Evolutionary conservation across 2,329 filamentous ascomycete species (phyloP), one percentile per base, ranked within the genome.

Genomic region (Scleromitrula shiraiana): DNA sequence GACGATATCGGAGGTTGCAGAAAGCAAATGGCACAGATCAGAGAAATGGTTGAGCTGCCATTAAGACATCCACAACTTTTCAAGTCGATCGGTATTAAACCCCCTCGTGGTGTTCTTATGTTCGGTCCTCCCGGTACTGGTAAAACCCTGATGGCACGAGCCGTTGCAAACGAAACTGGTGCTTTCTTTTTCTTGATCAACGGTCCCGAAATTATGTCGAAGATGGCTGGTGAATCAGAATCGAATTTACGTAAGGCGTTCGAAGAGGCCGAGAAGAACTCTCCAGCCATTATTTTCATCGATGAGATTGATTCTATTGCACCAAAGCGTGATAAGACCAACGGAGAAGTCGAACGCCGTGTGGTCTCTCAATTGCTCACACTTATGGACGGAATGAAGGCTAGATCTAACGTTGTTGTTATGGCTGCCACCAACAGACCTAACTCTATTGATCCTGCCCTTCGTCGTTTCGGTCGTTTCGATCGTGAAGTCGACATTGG

Each of bases 31-130:
- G 93, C 93, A 55, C 93, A 98, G 76, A 95, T 98, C 62, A 88
- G 93, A 67, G 93, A 98, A 70, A 83, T 98, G 77, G 93, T 98
- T 57, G 93, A 98, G 77, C 77, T 98, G 59, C 93, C 93, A 53
- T 80, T 98, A 53, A 84, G 93, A 64, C 93, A 98, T 71, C 93
- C 93, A 52, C 93, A 97, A 70, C 85, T 98, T 42, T 98, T 98
- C 85, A 98, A 97, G 78, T 97, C 91, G 33, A 97, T 98, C 65
- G 93, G 93, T 81, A 96, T 98, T 75, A 98, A 98, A 80, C 93
- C 93, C 48, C 93, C 93, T 38, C 89, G 93, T 64, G 93, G 93
- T 82, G 95, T 97, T 64, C 80, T 98, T 65, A 88, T 98, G 65
- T 91, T 86, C 68, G 93, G 93, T 56, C 93, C 93, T 63, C 93